These are phyloP conservation scores for Tricholoma flavovirens DNA, from an alignment of 768 basidiomycete genomes.

Conservation along the genomic window DNA sequence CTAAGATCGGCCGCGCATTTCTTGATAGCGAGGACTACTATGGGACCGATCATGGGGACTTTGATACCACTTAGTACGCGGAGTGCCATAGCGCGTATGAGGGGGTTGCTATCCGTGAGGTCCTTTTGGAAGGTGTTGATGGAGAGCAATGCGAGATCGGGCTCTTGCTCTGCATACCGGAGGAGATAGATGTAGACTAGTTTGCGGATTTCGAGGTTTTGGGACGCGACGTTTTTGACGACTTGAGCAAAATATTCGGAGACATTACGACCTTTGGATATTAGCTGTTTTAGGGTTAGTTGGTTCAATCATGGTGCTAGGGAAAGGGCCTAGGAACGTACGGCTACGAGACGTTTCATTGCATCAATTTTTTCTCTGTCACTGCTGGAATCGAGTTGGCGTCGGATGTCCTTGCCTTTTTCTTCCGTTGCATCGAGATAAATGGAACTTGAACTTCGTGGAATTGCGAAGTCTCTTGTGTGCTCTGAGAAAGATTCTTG, in stretches of 20 bases:
- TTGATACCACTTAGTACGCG: slow-evolving; percentile 89
- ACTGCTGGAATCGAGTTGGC: slow-evolving; percentile 81
- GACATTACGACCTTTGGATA: slow-evolving; percentile 88
- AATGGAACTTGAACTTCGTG: slow-evolving; percentile 47
- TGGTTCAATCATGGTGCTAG: not conserved
- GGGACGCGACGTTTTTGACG: slow-evolving; percentile 93
- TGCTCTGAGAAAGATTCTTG: slow-evolving; percentile 81
- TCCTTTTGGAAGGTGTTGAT: slow-evolving; percentile 99
- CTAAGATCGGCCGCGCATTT: slow-evolving; percentile 90
- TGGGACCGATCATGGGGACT: slow-evolving; percentile 80
- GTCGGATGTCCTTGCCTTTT: slow-evolving; percentile 74
- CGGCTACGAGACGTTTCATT: slow-evolving; percentile 91
- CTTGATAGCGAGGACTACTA: slow-evolving; percentile 84
- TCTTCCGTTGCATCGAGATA: slow-evolving; percentile 75
- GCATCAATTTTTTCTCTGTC: slow-evolving; percentile 93
- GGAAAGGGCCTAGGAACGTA: slow-evolving; percentile 31
- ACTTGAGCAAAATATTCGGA: slow-evolving; percentile 95
- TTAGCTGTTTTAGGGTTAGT: slow-evolving; percentile 48
- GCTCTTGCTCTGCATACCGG: slow-evolving; percentile 88
- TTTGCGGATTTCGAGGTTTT: slow-evolving; percentile 90
- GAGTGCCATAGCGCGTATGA: slow-evolving; percentile 95
- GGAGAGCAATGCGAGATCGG: slow-evolving; percentile 90
- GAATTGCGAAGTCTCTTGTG: slow-evolving; percentile 64
- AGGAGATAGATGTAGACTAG: slow-evolving; percentile 97
- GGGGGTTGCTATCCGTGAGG: slow-evolving; percentile 83